A percentile compares a stretch with the other conserved stretches of the same genome.
phyloP scores from a whole-genome alignment of 2,329 filamentous ascomycete genomes.

The Diaporthe vaccinii region DNA sequence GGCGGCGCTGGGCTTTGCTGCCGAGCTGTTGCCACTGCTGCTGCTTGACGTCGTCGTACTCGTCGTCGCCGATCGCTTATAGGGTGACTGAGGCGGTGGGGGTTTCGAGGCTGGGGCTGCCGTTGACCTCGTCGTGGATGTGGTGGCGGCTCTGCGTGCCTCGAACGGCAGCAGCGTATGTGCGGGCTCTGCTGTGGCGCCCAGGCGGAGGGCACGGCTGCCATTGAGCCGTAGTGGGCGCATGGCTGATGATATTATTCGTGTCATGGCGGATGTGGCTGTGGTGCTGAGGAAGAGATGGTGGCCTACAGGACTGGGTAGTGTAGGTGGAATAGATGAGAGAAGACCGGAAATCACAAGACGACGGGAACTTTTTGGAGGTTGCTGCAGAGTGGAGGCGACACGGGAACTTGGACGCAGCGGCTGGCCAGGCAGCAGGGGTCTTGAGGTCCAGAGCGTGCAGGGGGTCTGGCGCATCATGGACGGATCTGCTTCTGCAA shows the following conservation, averaged over 20 bases:
- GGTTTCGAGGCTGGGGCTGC: slow-evolving; percentile 22
- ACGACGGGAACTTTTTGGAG: slow-evolving; percentile 4
- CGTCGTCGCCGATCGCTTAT: slow-evolving; percentile 36
- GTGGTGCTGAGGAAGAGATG: neutral
- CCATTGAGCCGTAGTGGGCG: slow-evolving; percentile 35
- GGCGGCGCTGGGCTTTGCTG: slow-evolving; percentile 14
- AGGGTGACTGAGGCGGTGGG: slow-evolving; percentile 19
- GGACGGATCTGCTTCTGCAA: neutral
- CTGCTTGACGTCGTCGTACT: neutral
- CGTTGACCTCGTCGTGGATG: slow-evolving; percentile 16
- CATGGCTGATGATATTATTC: slow-evolving; percentile 36
- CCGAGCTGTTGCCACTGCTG: neutral
- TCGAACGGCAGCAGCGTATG: slow-evolving; percentile 1
- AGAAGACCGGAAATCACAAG: neutral
- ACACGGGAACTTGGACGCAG: slow-evolving; percentile 16
- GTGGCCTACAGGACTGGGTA: neutral
- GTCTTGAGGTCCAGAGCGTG: neutral
- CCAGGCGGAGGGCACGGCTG: neutral
- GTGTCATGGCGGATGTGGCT: slow-evolving; percentile 35
- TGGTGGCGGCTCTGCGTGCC: slow-evolving; percentile 33
- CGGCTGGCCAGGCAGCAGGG: slow-evolving; percentile 4
- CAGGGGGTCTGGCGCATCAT: slow-evolving; percentile 12
- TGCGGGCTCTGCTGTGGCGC: neutral
- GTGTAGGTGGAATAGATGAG: neutral
- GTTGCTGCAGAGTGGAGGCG: slow-evolving; percentile 7